Evolutionary conservation across 1,139 yeast species (phyloP).

Genomic region (Taphrina pruni): DNA sequence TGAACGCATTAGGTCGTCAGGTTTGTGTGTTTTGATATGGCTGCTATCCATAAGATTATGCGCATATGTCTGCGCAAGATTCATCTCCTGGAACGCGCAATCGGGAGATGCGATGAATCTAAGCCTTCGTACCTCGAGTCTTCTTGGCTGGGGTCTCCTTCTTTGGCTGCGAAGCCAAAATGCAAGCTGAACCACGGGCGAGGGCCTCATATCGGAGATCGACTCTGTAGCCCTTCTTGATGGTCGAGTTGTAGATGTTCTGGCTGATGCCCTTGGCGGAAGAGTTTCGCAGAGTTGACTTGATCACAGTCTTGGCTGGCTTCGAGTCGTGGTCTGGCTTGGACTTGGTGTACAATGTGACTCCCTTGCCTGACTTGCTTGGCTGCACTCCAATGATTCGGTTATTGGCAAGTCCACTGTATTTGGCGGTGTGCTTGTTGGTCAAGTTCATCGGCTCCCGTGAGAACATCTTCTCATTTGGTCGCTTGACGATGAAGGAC

Average conservation of each 20-base stretch:
- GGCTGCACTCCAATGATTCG: slow-evolving; percentile 53
- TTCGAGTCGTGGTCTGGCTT: slow-evolving; percentile 52
- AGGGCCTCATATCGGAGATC: slow-evolving; percentile 52
- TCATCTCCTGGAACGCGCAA: not conserved
- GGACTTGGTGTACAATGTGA: slow-evolving; percentile 56
- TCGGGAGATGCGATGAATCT: slow-evolving; percentile 5
- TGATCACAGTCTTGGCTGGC: slow-evolving; percentile 44
- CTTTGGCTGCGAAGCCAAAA: slow-evolving; percentile 37
- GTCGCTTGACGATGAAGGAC: slow-evolving; percentile 41
- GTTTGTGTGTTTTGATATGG: not conserved
- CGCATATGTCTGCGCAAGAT: not conserved
- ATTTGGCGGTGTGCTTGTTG: slow-evolving; percentile 56
- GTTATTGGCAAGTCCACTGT: slow-evolving; percentile 55
- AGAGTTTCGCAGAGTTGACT: slow-evolving; percentile 51
- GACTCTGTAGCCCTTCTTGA: slow-evolving; percentile 58
- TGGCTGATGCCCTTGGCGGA: slow-evolving; percentile 55
- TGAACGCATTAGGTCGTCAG: not conserved
- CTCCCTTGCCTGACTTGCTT: slow-evolving; percentile 50
- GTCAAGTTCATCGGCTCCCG: slow-evolving; percentile 60
- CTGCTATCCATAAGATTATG: not conserved
- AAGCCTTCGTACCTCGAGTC: slow-evolving; percentile 36
- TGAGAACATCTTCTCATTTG: slow-evolving; percentile 55
- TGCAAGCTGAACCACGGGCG: slow-evolving; percentile 31
- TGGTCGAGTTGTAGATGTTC: slow-evolving; percentile 56
- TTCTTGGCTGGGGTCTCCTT: slow-evolving; percentile 37